These are phyloP conservation scores for Neonectria faginata DNA, from an alignment of 2,329 filamentous ascomycete species.

Conservation along the genomic window DNA sequence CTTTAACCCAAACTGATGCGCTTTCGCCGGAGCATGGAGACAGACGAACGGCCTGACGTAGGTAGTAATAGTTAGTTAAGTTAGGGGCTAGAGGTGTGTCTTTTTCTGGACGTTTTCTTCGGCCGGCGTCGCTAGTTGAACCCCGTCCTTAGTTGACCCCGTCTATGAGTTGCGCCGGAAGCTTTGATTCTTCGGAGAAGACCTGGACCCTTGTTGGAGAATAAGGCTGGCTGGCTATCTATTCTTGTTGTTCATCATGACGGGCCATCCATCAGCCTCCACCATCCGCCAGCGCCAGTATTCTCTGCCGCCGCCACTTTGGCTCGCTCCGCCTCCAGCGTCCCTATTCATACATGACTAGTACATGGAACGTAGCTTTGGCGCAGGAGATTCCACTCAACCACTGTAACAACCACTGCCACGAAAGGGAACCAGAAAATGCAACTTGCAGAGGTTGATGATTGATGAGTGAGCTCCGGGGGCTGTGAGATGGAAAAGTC, in stretches of 20 bases:
- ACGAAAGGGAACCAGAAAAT: neutral
- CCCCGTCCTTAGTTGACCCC: neutral
- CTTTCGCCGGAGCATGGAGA: conserved; percentile 3
- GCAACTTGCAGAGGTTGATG: neutral
- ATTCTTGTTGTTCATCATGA: neutral
- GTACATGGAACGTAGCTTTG: conserved; percentile 18
- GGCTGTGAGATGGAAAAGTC: conserved; percentile 2
- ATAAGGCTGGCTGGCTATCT: neutral
- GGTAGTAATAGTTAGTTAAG: neutral
- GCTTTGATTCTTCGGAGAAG: neutral
- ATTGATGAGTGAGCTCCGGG: neutral
- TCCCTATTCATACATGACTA: conserved; percentile 2
- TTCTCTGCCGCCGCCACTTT: conserved; percentile 27
- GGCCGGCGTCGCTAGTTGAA: neutral
- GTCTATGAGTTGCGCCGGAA: neutral
- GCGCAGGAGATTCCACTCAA: conserved; percentile 11
- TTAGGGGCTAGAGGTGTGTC: conserved; percentile 7
- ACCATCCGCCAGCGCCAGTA: neutral
- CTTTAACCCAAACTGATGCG: conserved; percentile 6
- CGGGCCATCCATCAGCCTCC: conserved; percentile 8
- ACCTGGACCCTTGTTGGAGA: neutral
- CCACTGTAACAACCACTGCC: conserved; percentile 25
- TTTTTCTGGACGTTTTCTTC: conserved; percentile 11
- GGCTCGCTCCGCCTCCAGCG: conserved; percentile 10
- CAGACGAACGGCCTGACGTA: neutral